Evolutionary conservation across 768 basidiomycete species (phyloP).

Genomic region (Lactifluus pinguis): DNA sequence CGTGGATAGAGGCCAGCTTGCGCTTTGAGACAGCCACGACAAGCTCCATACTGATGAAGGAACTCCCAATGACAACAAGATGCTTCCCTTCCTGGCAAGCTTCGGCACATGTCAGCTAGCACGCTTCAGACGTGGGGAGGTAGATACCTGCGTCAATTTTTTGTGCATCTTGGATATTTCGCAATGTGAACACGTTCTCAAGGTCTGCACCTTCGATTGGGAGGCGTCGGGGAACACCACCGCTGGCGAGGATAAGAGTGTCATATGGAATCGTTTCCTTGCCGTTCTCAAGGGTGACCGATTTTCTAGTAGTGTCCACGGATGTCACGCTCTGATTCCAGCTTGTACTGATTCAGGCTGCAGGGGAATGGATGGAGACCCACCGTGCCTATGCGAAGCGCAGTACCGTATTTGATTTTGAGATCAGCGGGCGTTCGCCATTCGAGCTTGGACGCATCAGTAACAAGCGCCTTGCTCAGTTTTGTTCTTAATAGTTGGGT

Average conservation of each 20-base stretch:
- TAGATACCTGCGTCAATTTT: constrained; percentile 56
- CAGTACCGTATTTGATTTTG: constrained; percentile 64
- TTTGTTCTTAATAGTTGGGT: constrained; percentile 50
- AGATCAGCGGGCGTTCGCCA: constrained; percentile 65
- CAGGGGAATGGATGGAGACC: constrained; percentile 21
- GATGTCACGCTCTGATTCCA: constrained; percentile 53
- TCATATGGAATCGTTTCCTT: constrained; percentile 62
- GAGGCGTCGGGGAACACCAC: constrained; percentile 61
- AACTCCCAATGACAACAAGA: constrained; percentile 76
- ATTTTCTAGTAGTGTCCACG: constrained; percentile 53
- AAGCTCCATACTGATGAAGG: constrained; percentile 92
- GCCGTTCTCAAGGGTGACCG: constrained; percentile 49
- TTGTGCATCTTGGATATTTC: constrained; percentile 61
- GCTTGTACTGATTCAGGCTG: constrained; percentile 1
- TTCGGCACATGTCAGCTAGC: constrained; percentile 20
- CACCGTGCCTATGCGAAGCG: constrained; percentile 52
- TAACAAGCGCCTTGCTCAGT: constrained; percentile 77
- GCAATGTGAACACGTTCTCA: constrained; percentile 68
- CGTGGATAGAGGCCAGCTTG: constrained; percentile 71
- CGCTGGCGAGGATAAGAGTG: constrained; percentile 71
- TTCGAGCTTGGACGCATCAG: constrained; percentile 70
- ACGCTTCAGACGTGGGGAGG: background rate
- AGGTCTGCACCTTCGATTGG: constrained; percentile 70
- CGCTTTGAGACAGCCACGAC: constrained; percentile 65
- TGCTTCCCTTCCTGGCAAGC: constrained; percentile 65